Evolutionary conservation across 345 rosid species (phyloP), one percentile per base, ranked within the genome.

Genomic region (Laguncularia racemosa): DNA sequence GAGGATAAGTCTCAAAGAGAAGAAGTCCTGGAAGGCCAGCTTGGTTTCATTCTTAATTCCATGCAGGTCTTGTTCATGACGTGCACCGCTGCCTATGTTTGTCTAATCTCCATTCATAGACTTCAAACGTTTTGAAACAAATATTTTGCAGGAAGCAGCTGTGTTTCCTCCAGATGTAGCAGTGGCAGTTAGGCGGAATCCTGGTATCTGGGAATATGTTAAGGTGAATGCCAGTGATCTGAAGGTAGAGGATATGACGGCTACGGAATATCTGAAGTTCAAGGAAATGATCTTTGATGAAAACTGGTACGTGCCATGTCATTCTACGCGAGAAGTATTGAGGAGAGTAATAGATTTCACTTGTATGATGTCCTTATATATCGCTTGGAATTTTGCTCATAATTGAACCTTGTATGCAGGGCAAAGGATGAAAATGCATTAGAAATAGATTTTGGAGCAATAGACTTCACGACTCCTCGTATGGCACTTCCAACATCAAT

Each of bases 161-260:
- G 88, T 89, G 61, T 75, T 83, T 59, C 96, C 97, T 46, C 97
- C 99, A 4, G 66, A 61, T 57, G 84, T 89, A 46, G 96, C 90
- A 11, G 59, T 93, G 50, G 96, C 99, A 0, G 92, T 78, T 46
- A 75, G 99, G 67, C 97, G 85, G 5, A 85, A 71, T 56, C 97
- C 97, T 4, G 99, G 97, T 13, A 77, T 70, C 66, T 93, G 96
- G 95, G 99, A 89, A 63, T 85, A 72, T 57, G 90, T 93, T 47
- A 87, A 79, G 60, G 99, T 93, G 52, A 75, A 83, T 44, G 67
- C 85, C 46, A 77, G 72, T 19, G 79, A 82, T 54, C 66, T 93
- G 48, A 53, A 74, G 0, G 97, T 84, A 0, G 93, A 82, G 15
- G 86, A 69, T 46, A 82, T 87, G 61, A 69, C 65, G 18, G 66